Percentiles rank a stretch among this genome's conserved stretches.
phyloP scores from a whole-genome alignment of 2,329 filamentous ascomycete genomes.

The Davidsoniella eucalypti region DNA sequence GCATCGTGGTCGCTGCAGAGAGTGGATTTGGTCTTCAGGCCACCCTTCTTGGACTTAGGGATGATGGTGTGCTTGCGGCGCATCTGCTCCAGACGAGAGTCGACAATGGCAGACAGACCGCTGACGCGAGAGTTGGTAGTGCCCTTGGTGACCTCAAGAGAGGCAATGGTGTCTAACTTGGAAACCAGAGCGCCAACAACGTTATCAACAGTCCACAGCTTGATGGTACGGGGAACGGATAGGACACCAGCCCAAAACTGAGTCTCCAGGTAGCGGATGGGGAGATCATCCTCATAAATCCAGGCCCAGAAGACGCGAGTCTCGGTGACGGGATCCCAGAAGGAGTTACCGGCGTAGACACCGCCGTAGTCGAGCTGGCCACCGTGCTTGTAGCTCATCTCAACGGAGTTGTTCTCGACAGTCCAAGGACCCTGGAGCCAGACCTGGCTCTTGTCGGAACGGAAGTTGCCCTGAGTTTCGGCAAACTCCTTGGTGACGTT shows the following conservation, averaged over 20 bases:
- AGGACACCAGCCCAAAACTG: constrained; percentile 10
- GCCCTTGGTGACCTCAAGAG: constrained; percentile 4
- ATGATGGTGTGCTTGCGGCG: constrained; percentile 8
- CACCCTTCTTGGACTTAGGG: constrained; percentile 11
- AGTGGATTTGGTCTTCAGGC: constrained; percentile 6
- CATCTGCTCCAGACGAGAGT: constrained; percentile 4
- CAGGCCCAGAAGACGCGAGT: constrained; percentile 6
- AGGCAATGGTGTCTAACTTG: constrained; percentile 4
- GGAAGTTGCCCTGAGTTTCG: not conserved
- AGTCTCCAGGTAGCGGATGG: constrained; percentile 3
- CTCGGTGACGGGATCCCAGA: constrained; percentile 13
- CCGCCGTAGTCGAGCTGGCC: constrained; percentile 15
- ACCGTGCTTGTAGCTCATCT: constrained; percentile 6
- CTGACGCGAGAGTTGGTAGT: constrained; percentile 2
- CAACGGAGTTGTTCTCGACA: constrained; percentile 1
- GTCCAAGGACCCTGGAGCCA: constrained; percentile 6
- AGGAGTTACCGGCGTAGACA: constrained; percentile 16
- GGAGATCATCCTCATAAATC: constrained; percentile 9
- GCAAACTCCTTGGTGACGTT: not conserved
- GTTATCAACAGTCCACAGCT: constrained; percentile 8
- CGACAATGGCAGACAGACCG: constrained; percentile 5
- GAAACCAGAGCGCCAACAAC: constrained; percentile 7
- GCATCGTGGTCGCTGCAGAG: constrained; percentile 7
- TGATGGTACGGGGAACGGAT: constrained; percentile 7
- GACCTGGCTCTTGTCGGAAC: constrained; percentile 5